phyloP scores from a whole-genome alignment of 345 rosid genomes.

The Euclidium syriacum region DNA sequence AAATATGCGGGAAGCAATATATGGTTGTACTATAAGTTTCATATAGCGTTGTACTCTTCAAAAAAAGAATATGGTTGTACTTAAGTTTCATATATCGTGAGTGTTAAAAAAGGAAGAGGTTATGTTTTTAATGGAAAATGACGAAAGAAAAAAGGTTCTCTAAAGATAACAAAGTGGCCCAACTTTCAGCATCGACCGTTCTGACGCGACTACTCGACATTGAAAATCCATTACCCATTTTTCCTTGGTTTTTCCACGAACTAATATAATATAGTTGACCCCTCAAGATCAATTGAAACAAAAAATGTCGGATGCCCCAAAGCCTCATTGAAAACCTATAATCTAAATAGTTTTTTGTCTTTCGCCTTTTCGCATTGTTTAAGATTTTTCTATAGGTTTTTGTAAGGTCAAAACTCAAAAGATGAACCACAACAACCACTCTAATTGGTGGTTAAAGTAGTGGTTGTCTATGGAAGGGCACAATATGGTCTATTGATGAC shows the following conservation, averaged over 20 bases:
- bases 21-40: no score
- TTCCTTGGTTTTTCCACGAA: not conserved
- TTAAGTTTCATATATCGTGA: not conserved
- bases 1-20: no score
- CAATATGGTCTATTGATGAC: slow-evolving; percentile 5
- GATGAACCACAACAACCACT: slow-evolving; percentile 2
- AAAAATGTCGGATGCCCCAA: slow-evolving; percentile 15
- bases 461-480: slow-evolving; percentile 15
- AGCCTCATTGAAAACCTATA: slow-evolving; percentile 16
- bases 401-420: not conserved
- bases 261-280: slow-evolving; percentile 3
- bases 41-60: no score
- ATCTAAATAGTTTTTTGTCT: slow-evolving; percentile 11
- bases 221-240: slow-evolving; percentile 18
- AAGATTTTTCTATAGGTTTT: not conserved
- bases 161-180: slow-evolving; percentile 25
- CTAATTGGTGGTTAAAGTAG: slow-evolving; percentile 20
- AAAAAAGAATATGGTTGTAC: no score
- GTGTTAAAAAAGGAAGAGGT: not conserved
- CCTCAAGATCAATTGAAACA: slow-evolving; percentile 13
- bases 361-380: not conserved
- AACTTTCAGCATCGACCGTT: slow-evolving; percentile 19
- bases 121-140: not conserved
- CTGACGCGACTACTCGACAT: slow-evolving; percentile 63
- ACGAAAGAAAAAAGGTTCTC: not conserved